Evolutionary conservation across 805 yeast genomes (phyloP).

Genomic region (Scheffersomyces ergatensis): DNA sequence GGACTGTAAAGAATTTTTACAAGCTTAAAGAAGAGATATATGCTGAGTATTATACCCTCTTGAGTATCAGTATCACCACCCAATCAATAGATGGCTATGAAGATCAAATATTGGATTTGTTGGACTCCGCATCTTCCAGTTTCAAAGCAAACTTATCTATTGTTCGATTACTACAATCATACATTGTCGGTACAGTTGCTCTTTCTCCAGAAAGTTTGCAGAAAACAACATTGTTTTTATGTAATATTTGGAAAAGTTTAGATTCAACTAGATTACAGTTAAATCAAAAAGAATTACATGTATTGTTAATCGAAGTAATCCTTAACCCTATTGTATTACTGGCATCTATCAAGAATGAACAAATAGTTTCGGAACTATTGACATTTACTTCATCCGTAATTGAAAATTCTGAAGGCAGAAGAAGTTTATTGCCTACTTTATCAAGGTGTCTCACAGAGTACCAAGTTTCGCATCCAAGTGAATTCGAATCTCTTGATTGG

Average conservation of each 20-base stretch:
- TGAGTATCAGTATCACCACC: slow-evolving; percentile 2
- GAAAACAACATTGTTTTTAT: slow-evolving; percentile 20
- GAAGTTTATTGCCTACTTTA: slow-evolving; percentile 64
- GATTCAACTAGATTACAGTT: slow-evolving; percentile 59
- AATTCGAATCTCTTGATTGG: slow-evolving; percentile 49
- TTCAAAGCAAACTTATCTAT: slow-evolving; percentile 22
- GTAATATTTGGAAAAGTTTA: slow-evolving; percentile 57
- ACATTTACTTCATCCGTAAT: slow-evolving; percentile 44
- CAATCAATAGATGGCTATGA: background rate
- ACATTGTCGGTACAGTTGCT: slow-evolving; percentile 6
- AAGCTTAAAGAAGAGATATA: slow-evolving; percentile 40
- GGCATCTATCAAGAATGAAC: slow-evolving; percentile 27
- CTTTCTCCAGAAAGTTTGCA: too few relatives aligned
- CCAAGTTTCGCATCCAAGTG: slow-evolving; percentile 27
- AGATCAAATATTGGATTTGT: slow-evolving; percentile 5
- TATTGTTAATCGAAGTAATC: slow-evolving; percentile 49
- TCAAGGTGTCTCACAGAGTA: slow-evolving; percentile 45
- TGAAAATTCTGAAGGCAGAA: slow-evolving; percentile 54
- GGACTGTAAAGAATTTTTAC: slow-evolving; percentile 32
- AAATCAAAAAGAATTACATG: slow-evolving; percentile 64
- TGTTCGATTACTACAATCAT: slow-evolving; percentile 13
- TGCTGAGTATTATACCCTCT: slow-evolving; percentile 16
- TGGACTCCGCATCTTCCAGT: slow-evolving; percentile 20
- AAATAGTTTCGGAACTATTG: slow-evolving; percentile 22
- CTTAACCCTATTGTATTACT: slow-evolving; percentile 41